phyloP scores from a whole-genome alignment of 257 asterid species.

The Nicotiana benthamiana region DNA sequence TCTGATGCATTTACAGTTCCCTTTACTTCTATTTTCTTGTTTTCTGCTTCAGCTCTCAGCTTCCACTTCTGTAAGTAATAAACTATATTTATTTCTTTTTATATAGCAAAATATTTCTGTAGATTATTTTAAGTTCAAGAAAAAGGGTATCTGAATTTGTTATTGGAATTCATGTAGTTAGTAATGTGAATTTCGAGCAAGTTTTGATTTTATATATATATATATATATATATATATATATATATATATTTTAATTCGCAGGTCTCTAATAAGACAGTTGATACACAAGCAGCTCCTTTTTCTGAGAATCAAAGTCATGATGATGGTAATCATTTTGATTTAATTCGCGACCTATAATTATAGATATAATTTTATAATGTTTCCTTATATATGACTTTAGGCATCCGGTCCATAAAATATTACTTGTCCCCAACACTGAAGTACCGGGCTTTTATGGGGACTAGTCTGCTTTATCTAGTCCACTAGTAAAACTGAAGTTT shows the following conservation, averaged over 20 bases:
- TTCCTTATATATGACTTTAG: not conserved
- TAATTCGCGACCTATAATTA: not conserved
- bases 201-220: not conserved
- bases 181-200: not conserved
- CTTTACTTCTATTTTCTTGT: slow-evolving; percentile 22
- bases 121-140: not conserved
- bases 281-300: slow-evolving; percentile 16
- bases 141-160: not conserved
- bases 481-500: not conserved
- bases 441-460: too few relatives aligned
- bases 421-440: too few relatives aligned
- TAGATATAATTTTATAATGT: too few relatives aligned
- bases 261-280: slow-evolving; percentile 30
- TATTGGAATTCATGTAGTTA: not conserved
- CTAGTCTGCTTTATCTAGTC: too few relatives aligned
- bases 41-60: slow-evolving; percentile 26
- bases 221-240: too few relatives aligned
- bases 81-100: not conserved
- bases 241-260: not conserved
- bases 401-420: not conserved
- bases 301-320: slow-evolving; percentile 22
- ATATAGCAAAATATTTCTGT: not conserved
- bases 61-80: slow-evolving; percentile 35
- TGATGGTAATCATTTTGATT: not conserved
- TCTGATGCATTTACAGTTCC: slow-evolving; percentile 12